Evolutionary conservation across 345 rosid species (phyloP), one percentile per base, ranked within the genome.

Genomic region (Atalantia buxifolia): DNA sequence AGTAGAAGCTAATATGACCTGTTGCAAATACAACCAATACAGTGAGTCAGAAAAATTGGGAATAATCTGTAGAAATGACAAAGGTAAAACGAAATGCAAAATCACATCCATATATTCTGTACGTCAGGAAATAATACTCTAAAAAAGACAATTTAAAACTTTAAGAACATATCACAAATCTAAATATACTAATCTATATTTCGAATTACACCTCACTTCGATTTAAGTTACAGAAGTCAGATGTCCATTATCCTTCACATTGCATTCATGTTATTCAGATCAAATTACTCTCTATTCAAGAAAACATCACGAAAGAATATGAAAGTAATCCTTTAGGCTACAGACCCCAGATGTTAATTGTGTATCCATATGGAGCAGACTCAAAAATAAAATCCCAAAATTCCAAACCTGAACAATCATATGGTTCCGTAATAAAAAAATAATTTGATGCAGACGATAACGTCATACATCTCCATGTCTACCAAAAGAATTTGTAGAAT

Each of bases 1-100:
- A 96, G 89, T 94, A 89, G 88, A 94, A 94, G 86, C 99, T 96
- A 72, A 96, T 86, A 75, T 96, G 99, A 66, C 99, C 99, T 96
- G 87, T 78, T 76, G 76, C 65, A 60, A 66, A 55, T 56, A 24
- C 36, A 75, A 53, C 72, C 63, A 57, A 45, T 36, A 10, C 4
- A 73, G 35, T n/a, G 38, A 79, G 25, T 70, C 64, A 80, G 50
- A 50, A 19, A 42, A 71, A 62, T 16, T 53, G 69, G 16, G 7
- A 66, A 79, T 60, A 31, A 72, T 36, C 33, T 21, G 72, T 9
- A 55, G 4, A 24, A 57, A 75, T 60, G 48, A 22, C 56, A 7
- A 10, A 4, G 42, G 25, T 77, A 60, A 8, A 48, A 66, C 19
- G 27, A 59, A 70, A 66, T 4, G 5, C 1, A 45, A 19, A 38